Percentiles rank a stretch among this genome's conserved stretches.
Evolutionary conservation across 495 filamentous ascomycete species (phyloP).

Genomic region (Penicillium macrosclerotiorum): DNA sequence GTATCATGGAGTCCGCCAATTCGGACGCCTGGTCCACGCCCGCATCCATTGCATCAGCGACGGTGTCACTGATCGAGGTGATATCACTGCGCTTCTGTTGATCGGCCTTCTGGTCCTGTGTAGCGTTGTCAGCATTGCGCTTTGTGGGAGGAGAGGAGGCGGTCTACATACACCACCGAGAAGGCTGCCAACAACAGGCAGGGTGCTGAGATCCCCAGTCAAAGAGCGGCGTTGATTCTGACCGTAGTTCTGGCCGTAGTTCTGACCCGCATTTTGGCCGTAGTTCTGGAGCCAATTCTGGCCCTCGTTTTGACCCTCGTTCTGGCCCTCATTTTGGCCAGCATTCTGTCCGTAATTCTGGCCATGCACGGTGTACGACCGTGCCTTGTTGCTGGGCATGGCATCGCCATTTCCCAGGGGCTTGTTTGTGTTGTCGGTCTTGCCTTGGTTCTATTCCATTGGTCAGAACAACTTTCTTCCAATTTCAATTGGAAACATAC

Average conservation of each 20-base stretch:
- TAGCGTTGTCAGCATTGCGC: not conserved
- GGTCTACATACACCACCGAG: slow-evolving; percentile 9
- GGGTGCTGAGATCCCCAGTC: slow-evolving; percentile 8
- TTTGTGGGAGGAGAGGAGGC: not conserved
- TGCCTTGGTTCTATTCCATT: not conserved
- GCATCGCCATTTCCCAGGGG: not conserved
- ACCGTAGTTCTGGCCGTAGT: not conserved
- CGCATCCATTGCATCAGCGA: slow-evolving; percentile 1
- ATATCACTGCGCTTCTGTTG: not conserved
- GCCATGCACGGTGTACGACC: slow-evolving; percentile 1
- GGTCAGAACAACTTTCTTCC: not conserved
- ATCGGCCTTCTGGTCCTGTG: slow-evolving; percentile 4
- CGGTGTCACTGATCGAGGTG: not conserved
- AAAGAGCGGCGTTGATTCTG: slow-evolving; percentile 10
- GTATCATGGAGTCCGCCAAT: not conserved
- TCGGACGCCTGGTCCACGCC: not conserved
- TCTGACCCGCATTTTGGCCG: slow-evolving; percentile 11
- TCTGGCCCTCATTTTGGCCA: slow-evolving; percentile 1
- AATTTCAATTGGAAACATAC: slow-evolving; percentile 3
- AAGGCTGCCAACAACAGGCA: slow-evolving; percentile 16
- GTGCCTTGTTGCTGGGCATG: not conserved
- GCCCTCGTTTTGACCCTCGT: slow-evolving; percentile 2
- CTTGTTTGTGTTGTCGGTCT: slow-evolving; percentile 3
- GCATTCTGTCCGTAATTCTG: slow-evolving; percentile 11
- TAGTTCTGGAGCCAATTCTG: not conserved